Evolutionary conservation across 2,329 filamentous ascomycete species (phyloP).

Genomic region (Botryotinia narcissicola): DNA sequence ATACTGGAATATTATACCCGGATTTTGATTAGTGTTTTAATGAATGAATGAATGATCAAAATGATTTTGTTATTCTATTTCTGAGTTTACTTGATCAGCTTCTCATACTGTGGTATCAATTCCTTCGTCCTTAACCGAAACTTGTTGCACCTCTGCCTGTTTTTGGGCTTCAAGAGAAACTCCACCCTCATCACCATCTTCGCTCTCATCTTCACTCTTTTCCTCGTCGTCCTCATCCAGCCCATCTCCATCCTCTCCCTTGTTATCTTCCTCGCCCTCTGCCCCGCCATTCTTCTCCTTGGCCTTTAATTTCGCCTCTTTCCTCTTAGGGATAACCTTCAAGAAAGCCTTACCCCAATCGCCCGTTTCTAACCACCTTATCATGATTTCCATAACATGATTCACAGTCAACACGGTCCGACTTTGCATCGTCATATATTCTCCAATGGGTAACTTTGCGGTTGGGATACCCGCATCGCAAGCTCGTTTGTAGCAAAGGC

Average conservation of each 20-base stretch:
- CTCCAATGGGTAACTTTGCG: conserved; percentile 89
- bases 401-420: conserved; percentile 88
- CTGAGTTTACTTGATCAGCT: neutral
- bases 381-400: conserved; percentile 95
- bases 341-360: conserved; percentile 92
- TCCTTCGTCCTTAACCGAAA: neutral
- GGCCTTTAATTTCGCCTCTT: conserved; percentile 68
- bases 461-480: conserved; percentile 74
- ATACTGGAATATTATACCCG: conserved; percentile 14
- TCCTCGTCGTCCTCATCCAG: neutral
- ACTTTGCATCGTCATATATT: conserved; percentile 88
- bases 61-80: neutral
- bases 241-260: conserved; percentile 16
- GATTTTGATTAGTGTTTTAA: conserved; percentile 9
- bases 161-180: neutral
- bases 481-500: conserved; percentile 83
- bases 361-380: conserved; percentile 83
- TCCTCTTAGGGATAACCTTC: conserved; percentile 84
- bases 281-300: conserved; percentile 32
- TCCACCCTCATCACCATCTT: conserved; percentile 14
- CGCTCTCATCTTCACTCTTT: neutral
- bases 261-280: conserved; percentile 29
- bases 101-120: neutral
- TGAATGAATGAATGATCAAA: neutral
- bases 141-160: neutral